Conservation (phyloP, 139 green algal genomes). For the Klebsormidium nitens region DNA sequence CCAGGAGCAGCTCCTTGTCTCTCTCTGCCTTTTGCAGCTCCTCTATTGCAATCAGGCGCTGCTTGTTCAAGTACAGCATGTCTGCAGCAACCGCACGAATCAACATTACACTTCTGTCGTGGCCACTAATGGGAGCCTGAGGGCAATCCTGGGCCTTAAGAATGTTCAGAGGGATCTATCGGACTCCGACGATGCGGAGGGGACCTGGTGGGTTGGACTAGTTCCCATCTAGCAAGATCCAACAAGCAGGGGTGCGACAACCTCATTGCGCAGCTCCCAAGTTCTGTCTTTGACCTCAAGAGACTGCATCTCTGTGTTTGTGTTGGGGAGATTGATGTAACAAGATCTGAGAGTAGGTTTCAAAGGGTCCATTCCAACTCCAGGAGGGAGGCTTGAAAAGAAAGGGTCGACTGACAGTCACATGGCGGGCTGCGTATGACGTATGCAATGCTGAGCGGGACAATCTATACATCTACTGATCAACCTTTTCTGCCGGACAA, state of each 20-base stretch:
- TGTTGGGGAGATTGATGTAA: too few relatives aligned
- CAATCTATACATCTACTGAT: too few relatives aligned
- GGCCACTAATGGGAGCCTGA: background rate
- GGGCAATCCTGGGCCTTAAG: background rate
- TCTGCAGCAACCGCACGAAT: slow-evolving; percentile 12
- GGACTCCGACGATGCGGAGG: background rate
- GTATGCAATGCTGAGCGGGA: too few relatives aligned
- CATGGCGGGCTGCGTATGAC: too few relatives aligned
- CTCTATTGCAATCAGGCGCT: slow-evolving; percentile 21
- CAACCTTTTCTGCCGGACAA: too few relatives aligned
- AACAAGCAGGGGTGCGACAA: background rate
- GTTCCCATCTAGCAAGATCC: background rate
- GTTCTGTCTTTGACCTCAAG: too few relatives aligned
- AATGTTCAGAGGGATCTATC: background rate
- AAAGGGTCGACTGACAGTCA: background rate
- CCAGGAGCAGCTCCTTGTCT: slow-evolving; percentile 11
- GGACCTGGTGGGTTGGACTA: background rate
- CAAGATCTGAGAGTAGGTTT: too few relatives aligned
- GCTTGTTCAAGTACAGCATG: slow-evolving; percentile 35
- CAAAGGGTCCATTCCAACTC: too few relatives aligned
- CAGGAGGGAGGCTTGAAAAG: too few relatives aligned
- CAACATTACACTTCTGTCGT: background rate
- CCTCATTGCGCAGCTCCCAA: too few relatives aligned
- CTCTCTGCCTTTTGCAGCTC: slow-evolving; percentile 13
- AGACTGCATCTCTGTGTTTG: too few relatives aligned